Evolutionary conservation across 179 eudicot species (phyloP), one percentile per base, ranked within the genome.

Genomic region (Monotropa hypopitys): DNA sequence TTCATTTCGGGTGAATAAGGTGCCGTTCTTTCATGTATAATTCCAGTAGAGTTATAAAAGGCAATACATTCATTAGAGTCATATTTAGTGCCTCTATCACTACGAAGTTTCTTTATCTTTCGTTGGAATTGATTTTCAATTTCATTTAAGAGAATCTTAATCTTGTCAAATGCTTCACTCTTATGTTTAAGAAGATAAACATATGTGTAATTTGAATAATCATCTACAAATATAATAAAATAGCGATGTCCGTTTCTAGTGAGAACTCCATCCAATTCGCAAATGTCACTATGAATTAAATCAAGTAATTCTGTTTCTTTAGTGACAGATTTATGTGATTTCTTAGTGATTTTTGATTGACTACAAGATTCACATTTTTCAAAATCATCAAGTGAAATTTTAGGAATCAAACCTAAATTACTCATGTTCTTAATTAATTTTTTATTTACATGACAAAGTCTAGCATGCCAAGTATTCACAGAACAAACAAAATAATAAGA

Each of bases 301-400:
- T 76, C 57, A 43, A 76, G 26, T 0, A 13, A n/a, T 33, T 76
- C 32, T 10, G 33, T 30, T 1, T 9, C 63, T 43, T 35, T 62
- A 45, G 4, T 2, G 0, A 43, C 42, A 1, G 26, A 28, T 26
- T 59, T 75, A 47, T 62, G 40, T 7, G 72, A 7, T 18, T 53
- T 21, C 45, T 72, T 40, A n/a, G 70, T 71, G 33, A 78, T 72
- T 10, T 62, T 79, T 0, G 49, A 46, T 13, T 28, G 15, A 13
- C 72, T 70, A 35, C 77, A 79, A 13, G 0, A 59, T 59, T 79
- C 77, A 61, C 71, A 72, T 72, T 79, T 79, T 7, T 63, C 47
- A 15, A 79, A 79, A 5, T 61, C 66, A 30, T 42, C 26, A 7
- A 45, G 1, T 2, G 72, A 46, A 8, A 78, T 20, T 6, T 56